Evolutionary conservation across 805 yeast genomes (phyloP), one percentile per base, ranked within the genome.

Genomic region (Cyberlindnera veronae): DNA sequence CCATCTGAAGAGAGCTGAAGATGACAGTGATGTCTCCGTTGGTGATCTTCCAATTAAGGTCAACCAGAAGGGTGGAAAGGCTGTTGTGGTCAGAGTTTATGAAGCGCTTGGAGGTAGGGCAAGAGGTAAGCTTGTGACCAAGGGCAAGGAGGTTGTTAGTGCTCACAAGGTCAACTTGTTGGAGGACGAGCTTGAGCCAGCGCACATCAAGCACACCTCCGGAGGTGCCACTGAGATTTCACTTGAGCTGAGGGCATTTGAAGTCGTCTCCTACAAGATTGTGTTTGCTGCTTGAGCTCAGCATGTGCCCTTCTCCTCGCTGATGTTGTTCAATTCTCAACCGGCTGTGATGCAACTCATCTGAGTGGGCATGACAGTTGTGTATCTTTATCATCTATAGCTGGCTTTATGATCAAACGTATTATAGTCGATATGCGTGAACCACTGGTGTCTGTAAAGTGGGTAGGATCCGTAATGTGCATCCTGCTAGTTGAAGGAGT

Each of bases 31-130:
- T 33, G 68, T 63, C 24, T 68, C 66, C 19, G 53, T 64, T 7
- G 74, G 77, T 37, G 61, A 62, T 22, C 59, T 72, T 31, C 76
- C 81, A 9, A 68, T 73, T 32, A 68, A 49, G 32, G 28, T 33
- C 2, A 41, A 69, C 33, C 60, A 62, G 20, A 72, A 74, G 24
- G 74, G 73, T 8, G 74, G 75, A 3, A 62, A 67, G 36, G 72
- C 81, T 9, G 65, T 87, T 20, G 69, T 90, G 19, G 67, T 85
- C 22, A 76, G 98, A 51, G 72, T 88, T 1, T 91, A 89, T 62
- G 99, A 91, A 57, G 67, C 95, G 0, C 68, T 91, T 32, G 99
- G 99, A 6, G 98, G 97, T 33, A 67, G 68, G 38, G 69, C 84
- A 1, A 57, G 53, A 4, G 90, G 84, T 2, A 57, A 50, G 5